phyloP scores from a whole-genome alignment of 345 rosid genomes.

The Syzygium jambos region DNA sequence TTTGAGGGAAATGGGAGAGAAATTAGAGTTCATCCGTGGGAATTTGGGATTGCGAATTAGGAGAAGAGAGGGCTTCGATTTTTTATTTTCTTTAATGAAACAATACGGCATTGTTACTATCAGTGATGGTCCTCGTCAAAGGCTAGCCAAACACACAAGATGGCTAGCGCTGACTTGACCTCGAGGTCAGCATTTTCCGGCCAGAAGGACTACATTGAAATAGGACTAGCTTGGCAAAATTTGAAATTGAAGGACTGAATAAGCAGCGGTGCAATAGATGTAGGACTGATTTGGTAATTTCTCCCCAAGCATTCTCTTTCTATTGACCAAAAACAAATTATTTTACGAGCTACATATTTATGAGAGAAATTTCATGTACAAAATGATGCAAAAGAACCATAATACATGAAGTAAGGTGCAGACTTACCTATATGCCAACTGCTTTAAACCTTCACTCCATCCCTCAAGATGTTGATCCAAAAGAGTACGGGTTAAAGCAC shows the following conservation, averaged over 20 bases:
- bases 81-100: background rate
- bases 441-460: constrained; percentile 76
- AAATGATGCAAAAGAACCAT: background rate
- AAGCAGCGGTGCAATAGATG: background rate
- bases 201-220: background rate
- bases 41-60: background rate
- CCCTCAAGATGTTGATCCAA: constrained; percentile 79
- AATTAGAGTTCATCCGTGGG: background rate
- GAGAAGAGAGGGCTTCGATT: background rate
- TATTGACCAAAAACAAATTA: background rate
- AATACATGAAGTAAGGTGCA: background rate
- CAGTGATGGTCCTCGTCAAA: background rate
- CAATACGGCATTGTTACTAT: background rate
- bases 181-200: background rate
- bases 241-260: background rate
- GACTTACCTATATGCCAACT: constrained; percentile 85
- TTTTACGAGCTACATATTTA: background rate
- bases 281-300: background rate
- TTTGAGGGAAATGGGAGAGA: background rate
- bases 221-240: background rate
- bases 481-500: constrained; percentile 58
- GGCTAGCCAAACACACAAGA: background rate
- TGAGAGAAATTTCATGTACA: background rate
- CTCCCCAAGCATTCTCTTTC: background rate
- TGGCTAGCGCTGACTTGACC: background rate